A percentile compares a stretch with the other conserved stretches of the same genome.
These are phyloP conservation scores for Onygena corvina DNA, from an alignment of 2,329 filamentous ascomycete species.

Conservation along the genomic window DNA sequence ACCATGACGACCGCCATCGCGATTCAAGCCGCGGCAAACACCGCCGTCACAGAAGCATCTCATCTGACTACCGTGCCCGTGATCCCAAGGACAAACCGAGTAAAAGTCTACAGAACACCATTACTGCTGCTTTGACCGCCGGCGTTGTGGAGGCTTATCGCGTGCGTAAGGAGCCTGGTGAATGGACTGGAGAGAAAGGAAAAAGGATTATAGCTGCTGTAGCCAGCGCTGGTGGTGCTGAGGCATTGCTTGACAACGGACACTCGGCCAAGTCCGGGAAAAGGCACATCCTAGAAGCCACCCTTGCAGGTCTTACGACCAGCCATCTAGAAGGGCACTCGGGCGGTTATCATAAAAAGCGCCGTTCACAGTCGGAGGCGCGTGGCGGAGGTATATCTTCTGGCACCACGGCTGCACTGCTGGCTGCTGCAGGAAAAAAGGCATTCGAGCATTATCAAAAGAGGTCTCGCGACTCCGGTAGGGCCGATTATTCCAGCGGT, in stretches of 20 bases:
- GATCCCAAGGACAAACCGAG: conserved; percentile 44
- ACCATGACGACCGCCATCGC: neutral
- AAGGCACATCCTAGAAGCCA: conserved; percentile 71
- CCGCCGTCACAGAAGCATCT: conserved; percentile 29
- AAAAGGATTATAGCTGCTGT: conserved; percentile 85
- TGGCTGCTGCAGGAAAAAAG: conserved; percentile 40
- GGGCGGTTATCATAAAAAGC: conserved; percentile 57
- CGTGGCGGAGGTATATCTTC: conserved; percentile 30
- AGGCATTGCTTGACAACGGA: conserved; percentile 51
- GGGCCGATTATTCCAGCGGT: conserved; percentile 27
- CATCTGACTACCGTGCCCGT: conserved; percentile 34
- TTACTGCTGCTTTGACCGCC: conserved; percentile 79
- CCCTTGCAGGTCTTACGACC: conserved; percentile 75
- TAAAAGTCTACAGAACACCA: conserved; percentile 66
- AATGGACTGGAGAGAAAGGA: conserved; percentile 83
- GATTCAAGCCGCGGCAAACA: conserved; percentile 15
- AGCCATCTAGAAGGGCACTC: conserved; percentile 78
- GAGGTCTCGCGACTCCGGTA: conserved; percentile 24
- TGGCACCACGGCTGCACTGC: conserved; percentile 30
- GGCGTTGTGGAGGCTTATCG: conserved; percentile 88
- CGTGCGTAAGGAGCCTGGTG: conserved; percentile 73
- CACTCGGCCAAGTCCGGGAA: conserved; percentile 56
- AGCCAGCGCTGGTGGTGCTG: conserved; percentile 70
- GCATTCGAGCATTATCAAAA: conserved; percentile 35
- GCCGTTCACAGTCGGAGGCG: conserved; percentile 21